phyloP scores from a whole-genome alignment of 345 rosid genomes.

The Capsella bursapastoris region DNA sequence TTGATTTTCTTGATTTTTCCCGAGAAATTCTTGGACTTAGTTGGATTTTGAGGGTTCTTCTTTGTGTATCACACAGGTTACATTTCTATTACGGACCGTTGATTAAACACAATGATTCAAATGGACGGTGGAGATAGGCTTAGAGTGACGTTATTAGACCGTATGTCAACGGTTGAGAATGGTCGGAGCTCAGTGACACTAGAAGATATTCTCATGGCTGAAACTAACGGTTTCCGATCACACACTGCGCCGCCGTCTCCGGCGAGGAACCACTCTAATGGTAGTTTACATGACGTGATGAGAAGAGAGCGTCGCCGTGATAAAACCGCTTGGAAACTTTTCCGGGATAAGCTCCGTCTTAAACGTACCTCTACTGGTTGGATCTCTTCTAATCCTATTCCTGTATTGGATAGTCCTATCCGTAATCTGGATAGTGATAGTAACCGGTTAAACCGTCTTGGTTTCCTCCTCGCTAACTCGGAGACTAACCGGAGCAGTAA shows the following conservation, averaged over 20 bases:
- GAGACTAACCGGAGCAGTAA: conserved; percentile 29
- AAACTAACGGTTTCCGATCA: background rate
- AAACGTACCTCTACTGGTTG: conserved; percentile 68
- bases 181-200: conserved; percentile 29
- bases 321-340: conserved; percentile 65
- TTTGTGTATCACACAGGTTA: background rate
- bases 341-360: conserved; percentile 67
- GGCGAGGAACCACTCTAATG: conserved; percentile 15
- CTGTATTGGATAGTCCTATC: conserved; percentile 52
- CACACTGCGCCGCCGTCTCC: background rate
- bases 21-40: too few species aligned
- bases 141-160: conserved; percentile 29
- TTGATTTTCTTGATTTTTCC: too few species aligned
- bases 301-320: conserved; percentile 54
- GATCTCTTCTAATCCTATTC: conserved; percentile 54
- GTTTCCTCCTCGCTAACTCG: conserved; percentile 48
- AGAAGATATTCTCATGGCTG: conserved; percentile 26
- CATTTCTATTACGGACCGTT: too few species aligned
- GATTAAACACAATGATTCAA: conserved; percentile 25
- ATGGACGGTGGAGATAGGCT: conserved; percentile 39
- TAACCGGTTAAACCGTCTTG: conserved; percentile 6
- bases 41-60: background rate
- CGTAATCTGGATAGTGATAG: background rate
- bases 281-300: conserved; percentile 61
- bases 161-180: conserved; percentile 31